Conservation (phyloP, 768 basidiomycete species). For the Boletus vinaceobasis region DNA sequence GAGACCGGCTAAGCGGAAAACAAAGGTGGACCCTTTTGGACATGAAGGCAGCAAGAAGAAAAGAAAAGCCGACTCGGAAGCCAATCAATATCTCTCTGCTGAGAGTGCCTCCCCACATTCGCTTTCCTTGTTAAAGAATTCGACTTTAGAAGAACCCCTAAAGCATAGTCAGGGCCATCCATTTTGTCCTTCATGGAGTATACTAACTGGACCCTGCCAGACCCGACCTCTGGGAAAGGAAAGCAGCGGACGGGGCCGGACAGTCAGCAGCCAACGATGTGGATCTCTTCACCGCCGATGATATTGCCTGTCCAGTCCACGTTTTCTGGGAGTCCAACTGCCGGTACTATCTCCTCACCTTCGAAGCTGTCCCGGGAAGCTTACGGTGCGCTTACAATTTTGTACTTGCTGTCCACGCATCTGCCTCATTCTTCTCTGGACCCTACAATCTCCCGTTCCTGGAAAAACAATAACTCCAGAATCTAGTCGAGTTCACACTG, state of each 20-base stretch:
- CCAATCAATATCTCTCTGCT: neutral
- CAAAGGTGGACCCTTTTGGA: conserved; percentile 55
- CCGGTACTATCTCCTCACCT: neutral
- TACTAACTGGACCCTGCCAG: conserved; percentile 6
- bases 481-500: conserved; percentile 1
- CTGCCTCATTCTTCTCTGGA: conserved; percentile 13
- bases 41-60: conserved; percentile 38
- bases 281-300: conserved; percentile 2
- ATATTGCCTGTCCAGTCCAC: conserved; percentile 5
- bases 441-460: conserved; percentile 15
- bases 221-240: conserved; percentile 4
- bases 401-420: conserved; percentile 5
- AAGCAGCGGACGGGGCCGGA: neutral
- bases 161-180: conserved; percentile 12
- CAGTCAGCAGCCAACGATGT: neutral
- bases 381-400: conserved; percentile 17
- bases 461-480: neutral
- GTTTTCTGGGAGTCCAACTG: neutral
- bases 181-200: neutral
- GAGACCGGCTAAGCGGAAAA: conserved; percentile 56
- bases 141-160: neutral
- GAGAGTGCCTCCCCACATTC: neutral
- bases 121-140: neutral
- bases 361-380: conserved; percentile 4
- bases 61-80: conserved; percentile 35